phyloP scores from a whole-genome alignment of 148 eudicot genomes.

The Rhododendron ovatum region DNA sequence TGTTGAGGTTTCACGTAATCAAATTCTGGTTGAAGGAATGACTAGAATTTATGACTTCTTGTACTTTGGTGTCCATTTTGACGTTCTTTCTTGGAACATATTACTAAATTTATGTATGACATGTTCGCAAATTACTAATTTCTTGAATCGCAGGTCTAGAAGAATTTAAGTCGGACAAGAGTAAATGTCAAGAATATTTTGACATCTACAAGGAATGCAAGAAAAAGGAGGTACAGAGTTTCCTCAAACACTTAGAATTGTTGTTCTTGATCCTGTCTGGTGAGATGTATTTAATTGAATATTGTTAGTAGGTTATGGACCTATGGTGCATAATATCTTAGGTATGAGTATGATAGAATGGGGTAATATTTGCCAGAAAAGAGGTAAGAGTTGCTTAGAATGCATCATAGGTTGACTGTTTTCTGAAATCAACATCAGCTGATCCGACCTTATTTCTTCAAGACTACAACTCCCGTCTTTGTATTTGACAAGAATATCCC shows the following conservation, averaged over 20 bases:
- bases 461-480: not conserved
- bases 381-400: not conserved
- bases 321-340: not conserved
- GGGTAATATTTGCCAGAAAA: not conserved
- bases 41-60: not conserved
- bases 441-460: not conserved
- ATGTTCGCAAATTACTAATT: not conserved
- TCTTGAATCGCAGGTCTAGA: constrained; percentile 57
- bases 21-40: not conserved
- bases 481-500: not conserved
- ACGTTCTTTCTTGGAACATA: not conserved
- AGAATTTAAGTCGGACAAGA: constrained; percentile 61
- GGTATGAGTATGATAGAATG: not conserved
- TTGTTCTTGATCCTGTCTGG: not conserved
- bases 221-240: constrained; percentile 72
- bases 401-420: not conserved
- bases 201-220: constrained; percentile 97
- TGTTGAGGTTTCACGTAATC: not conserved
- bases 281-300: not conserved
- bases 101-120: not conserved
- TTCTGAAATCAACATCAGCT: not conserved
- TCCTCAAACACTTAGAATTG: not conserved
- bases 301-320: not conserved
- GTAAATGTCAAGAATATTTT: constrained; percentile 92
- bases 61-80: not conserved